phyloP scores from a whole-genome alignment of 2,329 filamentous ascomycete genomes.

The Fusarium armeniacum region DNA sequence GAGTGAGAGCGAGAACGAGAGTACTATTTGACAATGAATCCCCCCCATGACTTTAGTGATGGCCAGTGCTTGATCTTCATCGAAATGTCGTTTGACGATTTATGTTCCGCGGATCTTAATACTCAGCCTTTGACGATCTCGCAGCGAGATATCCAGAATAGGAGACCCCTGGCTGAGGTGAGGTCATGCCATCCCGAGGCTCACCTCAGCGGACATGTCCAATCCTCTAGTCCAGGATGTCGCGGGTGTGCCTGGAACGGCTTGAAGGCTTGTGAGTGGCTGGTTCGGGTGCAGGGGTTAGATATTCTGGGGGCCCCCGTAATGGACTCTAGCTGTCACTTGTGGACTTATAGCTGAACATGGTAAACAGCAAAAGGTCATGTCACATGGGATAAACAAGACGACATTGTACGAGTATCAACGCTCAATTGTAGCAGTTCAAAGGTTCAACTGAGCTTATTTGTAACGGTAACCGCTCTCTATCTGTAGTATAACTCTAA shows the following conservation, averaged over 20 bases:
- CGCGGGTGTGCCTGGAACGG: conserved; percentile 31
- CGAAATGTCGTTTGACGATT: conserved; percentile 1
- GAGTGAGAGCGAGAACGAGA: not conserved
- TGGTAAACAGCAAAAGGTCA: conserved; percentile 1
- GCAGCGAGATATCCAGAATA: not conserved
- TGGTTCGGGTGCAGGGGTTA: conserved; percentile 15
- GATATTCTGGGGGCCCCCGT: not conserved
- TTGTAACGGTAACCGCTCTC: not conserved
- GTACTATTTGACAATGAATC: not conserved
- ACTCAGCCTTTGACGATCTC: conserved; percentile 7
- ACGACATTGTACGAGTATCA: not conserved
- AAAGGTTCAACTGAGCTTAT: not conserved
- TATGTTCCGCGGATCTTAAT: conserved; percentile 28
- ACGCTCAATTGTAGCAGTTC: not conserved
- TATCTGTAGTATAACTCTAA: conserved; percentile 3
- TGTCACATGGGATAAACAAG: conserved; percentile 6
- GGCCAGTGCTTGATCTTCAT: conserved; percentile 21
- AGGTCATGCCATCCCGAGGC: conserved; percentile 26
- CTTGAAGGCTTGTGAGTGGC: conserved; percentile 27
- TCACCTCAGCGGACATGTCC: not conserved
- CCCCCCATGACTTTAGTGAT: conserved; percentile 5
- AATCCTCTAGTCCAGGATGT: not conserved
- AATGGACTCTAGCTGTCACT: conserved; percentile 2
- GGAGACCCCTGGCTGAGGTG: conserved; percentile 10
- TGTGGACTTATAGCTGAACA: not conserved